Evolutionary conservation across 2,329 filamentous ascomycete genomes (phyloP), one percentile per base, ranked within the genome.

Genomic region (Neofusicoccum cordaticola): DNA sequence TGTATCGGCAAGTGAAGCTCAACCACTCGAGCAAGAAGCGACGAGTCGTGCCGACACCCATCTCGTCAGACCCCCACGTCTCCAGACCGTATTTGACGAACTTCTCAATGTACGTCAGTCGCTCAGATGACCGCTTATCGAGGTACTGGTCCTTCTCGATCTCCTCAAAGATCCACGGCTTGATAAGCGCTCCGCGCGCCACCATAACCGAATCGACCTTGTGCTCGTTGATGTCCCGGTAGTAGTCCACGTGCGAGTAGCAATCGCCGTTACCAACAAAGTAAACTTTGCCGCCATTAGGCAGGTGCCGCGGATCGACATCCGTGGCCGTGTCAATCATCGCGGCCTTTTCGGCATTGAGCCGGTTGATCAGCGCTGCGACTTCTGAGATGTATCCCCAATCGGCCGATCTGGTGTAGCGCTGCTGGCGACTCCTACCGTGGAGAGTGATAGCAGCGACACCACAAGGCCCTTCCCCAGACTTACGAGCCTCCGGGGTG

Each of bases 91-190:
- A 96, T 65, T 90, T 89, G 63, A 87, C 90, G 74, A 97, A 99
- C 72, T 93, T 92, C 78, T 97, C 92, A 41, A 99, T 83, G 72
- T 96, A 93, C 41, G 82, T 80, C 35, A 99, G 85, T 65, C 95
- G 90, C 81, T 99, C 94, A 4, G 88, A 85, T 2, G 94, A 90
- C 2, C 91, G 92, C 78, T 99, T 99, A 82, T 99, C 95, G 44
- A 99, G 86, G 74, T 98, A 97, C 78, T 98, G 95, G 4, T 91
- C 90, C 67, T 88, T 86, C 69, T 91, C 87, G 63, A 99, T 98
- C 79, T 99, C 95, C 78, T 99, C 95, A 74, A 98, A 99, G 67
- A 99, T 83, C 95, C 95, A 99, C 0, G 95, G 95, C 80, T 99
- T 99, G 80, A 98, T 92, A 65, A 99, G 85, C 9, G 95, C 95